Evolutionary conservation across 768 basidiomycete genomes (phyloP).

Genomic region (Sarcodon sp.): DNA sequence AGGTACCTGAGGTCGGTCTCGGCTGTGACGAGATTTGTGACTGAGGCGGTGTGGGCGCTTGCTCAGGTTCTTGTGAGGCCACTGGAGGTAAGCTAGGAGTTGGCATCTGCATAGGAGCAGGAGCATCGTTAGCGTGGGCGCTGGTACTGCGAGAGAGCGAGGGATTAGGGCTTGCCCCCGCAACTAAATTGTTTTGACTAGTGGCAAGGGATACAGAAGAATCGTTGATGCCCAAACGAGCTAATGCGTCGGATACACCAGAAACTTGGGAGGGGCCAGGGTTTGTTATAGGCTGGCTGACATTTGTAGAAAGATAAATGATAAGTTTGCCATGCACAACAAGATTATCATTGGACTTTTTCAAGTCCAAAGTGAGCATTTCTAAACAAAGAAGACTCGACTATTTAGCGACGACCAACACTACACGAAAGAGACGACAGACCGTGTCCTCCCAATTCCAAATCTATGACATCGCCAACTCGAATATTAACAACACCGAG

Average conservation of each 20-base stretch:
- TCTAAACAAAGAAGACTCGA: conserved; percentile 24
- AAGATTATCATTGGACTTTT: conserved; percentile 98
- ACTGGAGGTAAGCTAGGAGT: conserved; percentile 16
- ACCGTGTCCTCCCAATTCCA: conserved; percentile 92
- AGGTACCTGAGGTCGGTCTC: conserved; percentile 7
- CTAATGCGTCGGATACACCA: conserved; percentile 43
- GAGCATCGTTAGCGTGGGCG: conserved; percentile 46
- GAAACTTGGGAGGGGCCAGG: conserved; percentile 66
- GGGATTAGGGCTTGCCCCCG: conserved; percentile 16
- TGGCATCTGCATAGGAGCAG: conserved; percentile 25
- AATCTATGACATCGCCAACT: conserved; percentile 82
- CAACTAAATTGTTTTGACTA: conserved; percentile 19
- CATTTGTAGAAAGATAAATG: conserved; percentile 89
- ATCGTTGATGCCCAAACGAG: conserved; percentile 45
- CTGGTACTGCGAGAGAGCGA: conserved; percentile 53
- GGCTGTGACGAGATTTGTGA: conserved; percentile 8
- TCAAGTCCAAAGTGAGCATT: conserved; percentile 92
- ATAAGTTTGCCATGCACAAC: conserved; percentile 97
- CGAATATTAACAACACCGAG: conserved; percentile 94
- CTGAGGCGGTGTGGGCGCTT: conserved; percentile 3
- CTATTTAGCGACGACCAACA: background rate
- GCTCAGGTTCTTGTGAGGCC: conserved; percentile 5
- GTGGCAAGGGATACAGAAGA: conserved; percentile 51
- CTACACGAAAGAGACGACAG: conserved; percentile 15
- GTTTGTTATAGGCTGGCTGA: conserved; percentile 72